A percentile compares a stretch with the other conserved stretches of the same genome.
Conservation (phyloP, 768 basidiomycete species). For the Fistulinella prunicolor region DNA sequence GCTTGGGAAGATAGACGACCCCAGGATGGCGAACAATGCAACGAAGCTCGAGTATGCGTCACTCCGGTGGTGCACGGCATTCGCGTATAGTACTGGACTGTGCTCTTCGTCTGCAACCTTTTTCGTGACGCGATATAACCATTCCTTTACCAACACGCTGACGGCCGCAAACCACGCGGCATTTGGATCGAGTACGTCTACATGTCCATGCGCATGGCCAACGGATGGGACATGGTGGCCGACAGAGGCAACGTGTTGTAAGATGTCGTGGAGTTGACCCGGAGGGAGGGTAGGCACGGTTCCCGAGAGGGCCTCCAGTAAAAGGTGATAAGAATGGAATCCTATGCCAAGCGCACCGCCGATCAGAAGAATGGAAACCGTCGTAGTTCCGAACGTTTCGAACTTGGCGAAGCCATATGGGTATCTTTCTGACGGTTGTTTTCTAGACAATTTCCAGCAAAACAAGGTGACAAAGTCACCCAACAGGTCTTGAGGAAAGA, state of each 20-base stretch:
- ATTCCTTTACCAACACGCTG: conserved; percentile 85
- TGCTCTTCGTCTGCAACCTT: conserved; percentile 88
- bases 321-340: conserved; percentile 84
- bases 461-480: conserved; percentile 91
- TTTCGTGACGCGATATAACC: conserved; percentile 86
- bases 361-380: conserved; percentile 83
- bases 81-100: conserved; percentile 90
- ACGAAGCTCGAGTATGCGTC: conserved; percentile 94
- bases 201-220: conserved; percentile 53
- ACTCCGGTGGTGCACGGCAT: conserved; percentile 96
- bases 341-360: conserved; percentile 83
- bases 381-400: conserved; percentile 91
- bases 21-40: conserved; percentile 88
- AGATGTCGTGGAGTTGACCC: conserved; percentile 60
- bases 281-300: conserved; percentile 63
- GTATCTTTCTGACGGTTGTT: conserved; percentile 74
- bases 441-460: conserved; percentile 82
- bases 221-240: conserved; percentile 54
- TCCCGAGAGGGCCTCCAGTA: conserved; percentile 68
- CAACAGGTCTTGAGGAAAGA: conserved; percentile 55
- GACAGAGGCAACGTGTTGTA: conserved; percentile 53
- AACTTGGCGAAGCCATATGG: conserved; percentile 93
- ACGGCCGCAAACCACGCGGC: conserved; percentile 94
- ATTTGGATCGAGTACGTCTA: conserved; percentile 74
- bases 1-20: conserved; percentile 82